These are phyloP conservation scores for Amanita muscaria DNA, from an alignment of 768 basidiomycete genomes.

Conservation along the genomic window DNA sequence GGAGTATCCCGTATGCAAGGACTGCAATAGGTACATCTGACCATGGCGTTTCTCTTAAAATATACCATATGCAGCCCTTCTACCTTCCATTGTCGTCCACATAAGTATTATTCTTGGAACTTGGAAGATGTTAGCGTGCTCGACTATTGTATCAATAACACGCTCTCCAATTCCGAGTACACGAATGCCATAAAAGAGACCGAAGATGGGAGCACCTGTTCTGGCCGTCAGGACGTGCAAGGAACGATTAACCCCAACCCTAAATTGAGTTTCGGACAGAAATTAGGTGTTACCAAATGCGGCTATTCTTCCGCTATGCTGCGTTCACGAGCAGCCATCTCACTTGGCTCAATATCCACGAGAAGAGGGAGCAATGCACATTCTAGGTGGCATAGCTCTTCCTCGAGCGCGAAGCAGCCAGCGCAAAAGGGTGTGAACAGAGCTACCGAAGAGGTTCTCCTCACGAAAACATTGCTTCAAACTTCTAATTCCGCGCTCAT, in stretches of 20 bases:
- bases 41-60: constrained; percentile 49
- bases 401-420: neutral
- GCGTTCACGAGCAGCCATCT: constrained; percentile 4
- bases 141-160: constrained; percentile 37
- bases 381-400: neutral
- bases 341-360: neutral
- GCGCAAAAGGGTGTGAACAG: neutral
- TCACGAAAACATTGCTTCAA: neutral
- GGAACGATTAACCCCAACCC: constrained; percentile 14
- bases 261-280: neutral
- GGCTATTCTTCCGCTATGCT: constrained; percentile 4
- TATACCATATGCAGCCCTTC: too few relatives aligned
- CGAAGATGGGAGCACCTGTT: constrained; percentile 33
- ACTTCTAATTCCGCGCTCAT: constrained; percentile 25
- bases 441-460: neutral
- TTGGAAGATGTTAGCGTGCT: constrained; percentile 12
- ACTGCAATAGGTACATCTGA: constrained; percentile 72
- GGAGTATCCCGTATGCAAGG: constrained; percentile 71
- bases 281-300: neutral
- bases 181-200: constrained; percentile 64
- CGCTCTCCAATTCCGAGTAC: constrained; percentile 60
- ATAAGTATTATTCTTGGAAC: constrained; percentile 8
- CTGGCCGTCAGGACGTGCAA: too few relatives aligned
- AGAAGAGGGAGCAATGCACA: constrained; percentile 1
- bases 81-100: constrained; percentile 48